These are phyloP conservation scores for Fusarium illudens DNA, from an alignment of 2,329 filamentous ascomycete species.

Conservation along the genomic window DNA sequence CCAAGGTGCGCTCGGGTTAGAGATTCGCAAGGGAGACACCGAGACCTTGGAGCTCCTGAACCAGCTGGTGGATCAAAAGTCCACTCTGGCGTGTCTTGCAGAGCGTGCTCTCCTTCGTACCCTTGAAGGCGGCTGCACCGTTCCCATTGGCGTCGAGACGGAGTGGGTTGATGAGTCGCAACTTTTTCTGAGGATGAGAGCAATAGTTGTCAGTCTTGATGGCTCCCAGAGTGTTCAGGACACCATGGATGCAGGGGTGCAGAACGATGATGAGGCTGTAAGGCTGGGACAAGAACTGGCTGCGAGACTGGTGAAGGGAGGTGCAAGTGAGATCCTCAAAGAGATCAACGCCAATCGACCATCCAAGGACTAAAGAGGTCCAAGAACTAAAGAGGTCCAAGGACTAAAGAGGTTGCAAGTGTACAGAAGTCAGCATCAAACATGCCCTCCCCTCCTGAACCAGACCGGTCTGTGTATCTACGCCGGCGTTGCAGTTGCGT, in stretches of 20 bases:
- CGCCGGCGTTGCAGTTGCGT: too few species aligned
- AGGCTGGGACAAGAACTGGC: not conserved
- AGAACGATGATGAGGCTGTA: not conserved
- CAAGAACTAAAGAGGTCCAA: too few species aligned
- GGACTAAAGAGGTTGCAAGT: too few species aligned
- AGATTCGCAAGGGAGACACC: not conserved
- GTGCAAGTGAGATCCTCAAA: not conserved
- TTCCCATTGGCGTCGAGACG: not conserved
- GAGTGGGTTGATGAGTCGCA: not conserved
- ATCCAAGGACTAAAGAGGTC: not conserved
- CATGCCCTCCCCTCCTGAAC: too few species aligned
- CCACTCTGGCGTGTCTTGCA: not conserved
- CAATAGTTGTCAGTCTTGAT: not conserved
- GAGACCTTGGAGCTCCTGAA: not conserved
- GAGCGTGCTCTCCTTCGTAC: not conserved
- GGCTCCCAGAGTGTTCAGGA: not conserved
- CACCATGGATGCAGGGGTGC: not conserved
- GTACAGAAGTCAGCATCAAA: too few species aligned
- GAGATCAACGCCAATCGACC: not conserved
- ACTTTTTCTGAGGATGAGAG: not conserved
- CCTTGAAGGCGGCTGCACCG: not conserved
- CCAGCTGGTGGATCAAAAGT: not conserved
- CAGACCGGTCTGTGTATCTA: too few species aligned
- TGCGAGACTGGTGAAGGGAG: not conserved
- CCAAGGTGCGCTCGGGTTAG: not conserved